A percentile compares a stretch with the other conserved stretches of the same genome.
Evolutionary conservation across 179 eudicot genomes (phyloP).

Genomic region (Heliamphora pulchella): DNA sequence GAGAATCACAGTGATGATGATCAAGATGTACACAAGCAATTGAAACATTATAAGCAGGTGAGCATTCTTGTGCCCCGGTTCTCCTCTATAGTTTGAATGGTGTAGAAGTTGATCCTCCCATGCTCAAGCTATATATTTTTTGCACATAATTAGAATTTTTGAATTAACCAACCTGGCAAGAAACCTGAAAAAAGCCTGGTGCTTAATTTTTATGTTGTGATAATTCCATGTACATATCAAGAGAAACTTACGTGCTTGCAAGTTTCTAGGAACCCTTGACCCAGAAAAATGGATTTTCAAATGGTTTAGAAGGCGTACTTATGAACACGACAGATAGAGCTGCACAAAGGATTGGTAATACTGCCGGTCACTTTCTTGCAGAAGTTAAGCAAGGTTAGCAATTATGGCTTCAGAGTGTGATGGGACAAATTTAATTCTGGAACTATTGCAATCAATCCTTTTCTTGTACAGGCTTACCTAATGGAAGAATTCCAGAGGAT

Average conservation of each 20-base stretch:
- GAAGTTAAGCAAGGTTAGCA: conserved; percentile 28
- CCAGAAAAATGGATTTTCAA: conserved; percentile 32
- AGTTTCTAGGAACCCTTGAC: conserved; percentile 30
- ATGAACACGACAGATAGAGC: conserved; percentile 24
- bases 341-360: conserved; percentile 25
- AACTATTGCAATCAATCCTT: background rate
- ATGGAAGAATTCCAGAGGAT: conserved; percentile 33
- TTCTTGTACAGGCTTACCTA: conserved; percentile 37
- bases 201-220: background rate
- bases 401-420: conserved; percentile 1
- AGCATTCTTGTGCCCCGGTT: background rate
- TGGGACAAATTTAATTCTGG: background rate
- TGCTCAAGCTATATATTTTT: conserved; percentile 2
- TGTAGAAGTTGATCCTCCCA: background rate
- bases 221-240: conserved; percentile 2
- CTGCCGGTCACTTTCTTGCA: conserved; percentile 14
- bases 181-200: background rate
- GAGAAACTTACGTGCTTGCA: conserved; percentile 14
- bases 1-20: conserved; percentile 24
- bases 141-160: background rate
- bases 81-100: background rate
- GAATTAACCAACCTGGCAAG: conserved; percentile 10
- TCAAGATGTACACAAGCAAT: conserved; percentile 20
- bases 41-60: conserved; percentile 28
- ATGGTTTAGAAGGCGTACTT: conserved; percentile 21